A percentile compares a stretch with the other conserved stretches of the same genome.
phyloP scores from a whole-genome alignment of 163 green algal genomes.

The Scenedesmus sp. region DNA sequence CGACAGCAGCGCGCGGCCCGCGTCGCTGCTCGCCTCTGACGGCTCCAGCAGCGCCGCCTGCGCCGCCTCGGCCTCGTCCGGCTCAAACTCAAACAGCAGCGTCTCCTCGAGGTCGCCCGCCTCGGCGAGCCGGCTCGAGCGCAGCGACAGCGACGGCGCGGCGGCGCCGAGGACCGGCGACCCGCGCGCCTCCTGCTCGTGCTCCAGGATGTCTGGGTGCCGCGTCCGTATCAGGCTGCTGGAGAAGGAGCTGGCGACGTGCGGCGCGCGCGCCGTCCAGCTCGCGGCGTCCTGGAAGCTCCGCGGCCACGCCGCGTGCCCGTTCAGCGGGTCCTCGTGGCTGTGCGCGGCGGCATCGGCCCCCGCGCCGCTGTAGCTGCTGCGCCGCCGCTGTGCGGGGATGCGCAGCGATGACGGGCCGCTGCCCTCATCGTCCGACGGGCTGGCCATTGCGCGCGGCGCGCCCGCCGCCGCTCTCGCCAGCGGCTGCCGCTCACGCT shows the following conservation, averaged over 20 bases:
- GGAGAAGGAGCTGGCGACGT: conserved; percentile 4
- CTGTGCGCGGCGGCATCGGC: too few relatives aligned
- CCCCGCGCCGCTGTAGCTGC: too few relatives aligned
- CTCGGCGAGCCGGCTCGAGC: too few relatives aligned
- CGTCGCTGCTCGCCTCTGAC: neutral
- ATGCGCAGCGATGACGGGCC: too few relatives aligned
- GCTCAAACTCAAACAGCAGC: conserved; percentile 43
- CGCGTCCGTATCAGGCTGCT: conserved; percentile 1
- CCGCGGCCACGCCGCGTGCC: conserved; percentile 9
- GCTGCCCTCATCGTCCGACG: too few relatives aligned
- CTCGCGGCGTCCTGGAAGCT: conserved; percentile 27
- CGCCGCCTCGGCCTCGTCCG: neutral
- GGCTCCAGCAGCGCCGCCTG: neutral
- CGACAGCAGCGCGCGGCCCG: too few relatives aligned
- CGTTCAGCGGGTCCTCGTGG: too few relatives aligned
- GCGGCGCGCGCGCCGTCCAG: conserved; percentile 15
- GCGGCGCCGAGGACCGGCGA: too few relatives aligned
- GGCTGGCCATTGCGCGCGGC: too few relatives aligned
- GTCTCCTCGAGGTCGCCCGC: conserved; percentile 25
- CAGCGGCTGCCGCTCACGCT: too few relatives aligned
- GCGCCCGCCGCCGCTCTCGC: too few relatives aligned
- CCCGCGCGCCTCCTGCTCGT: conserved; percentile 5
- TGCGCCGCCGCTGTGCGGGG: too few relatives aligned
- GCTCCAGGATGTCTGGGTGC: conserved; percentile 27
- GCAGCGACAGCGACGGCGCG: neutral